Evolutionary conservation across 352 stramenopile species (phyloP).

Genomic region (Pythium dissotocum): DNA sequence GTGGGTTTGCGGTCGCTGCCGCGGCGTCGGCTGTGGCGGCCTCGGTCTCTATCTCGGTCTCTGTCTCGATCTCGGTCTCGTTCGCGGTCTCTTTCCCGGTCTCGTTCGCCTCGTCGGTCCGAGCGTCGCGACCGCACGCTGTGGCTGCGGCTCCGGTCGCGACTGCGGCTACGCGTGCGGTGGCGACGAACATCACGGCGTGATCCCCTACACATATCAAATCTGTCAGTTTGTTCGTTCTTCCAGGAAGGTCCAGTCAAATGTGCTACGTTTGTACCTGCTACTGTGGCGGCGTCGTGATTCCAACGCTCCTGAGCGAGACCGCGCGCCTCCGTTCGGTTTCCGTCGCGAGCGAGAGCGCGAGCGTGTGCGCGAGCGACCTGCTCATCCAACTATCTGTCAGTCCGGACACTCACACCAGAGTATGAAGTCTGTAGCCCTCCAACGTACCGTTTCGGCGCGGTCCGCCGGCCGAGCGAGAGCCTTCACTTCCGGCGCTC

Average conservation of each 20-base stretch:
- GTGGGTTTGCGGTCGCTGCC: background rate
- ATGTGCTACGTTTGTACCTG: background rate
- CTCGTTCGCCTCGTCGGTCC: slow-evolving; percentile 29
- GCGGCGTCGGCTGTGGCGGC: slow-evolving; percentile 26
- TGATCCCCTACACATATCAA: slow-evolving; percentile 2
- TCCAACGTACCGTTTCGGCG: slow-evolving; percentile 14
- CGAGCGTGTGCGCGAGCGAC: slow-evolving; percentile 15
- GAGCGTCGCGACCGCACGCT: slow-evolving; percentile 20
- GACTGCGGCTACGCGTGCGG: background rate
- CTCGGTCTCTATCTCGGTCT: slow-evolving; percentile 18
- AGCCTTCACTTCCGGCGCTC: slow-evolving; percentile 10
- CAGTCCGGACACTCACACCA: background rate
- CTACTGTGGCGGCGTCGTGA: slow-evolving; percentile 14
- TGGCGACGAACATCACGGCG: background rate
- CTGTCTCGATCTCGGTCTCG: slow-evolving; percentile 21
- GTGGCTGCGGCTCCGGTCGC: slow-evolving; percentile 11
- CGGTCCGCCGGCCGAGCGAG: background rate
- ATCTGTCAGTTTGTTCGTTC: background rate
- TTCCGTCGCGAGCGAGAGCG: slow-evolving; percentile 20
- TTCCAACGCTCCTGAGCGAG: slow-evolving; percentile 3
- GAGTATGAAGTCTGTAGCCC: background rate
- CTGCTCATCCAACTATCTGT: background rate
- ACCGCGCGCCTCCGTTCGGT: slow-evolving; percentile 3
- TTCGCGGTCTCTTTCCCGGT: slow-evolving; percentile 9
- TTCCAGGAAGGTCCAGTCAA: background rate